phyloP scores from a whole-genome alignment of 106 monocot species.

The Posidonia australis region DNA sequence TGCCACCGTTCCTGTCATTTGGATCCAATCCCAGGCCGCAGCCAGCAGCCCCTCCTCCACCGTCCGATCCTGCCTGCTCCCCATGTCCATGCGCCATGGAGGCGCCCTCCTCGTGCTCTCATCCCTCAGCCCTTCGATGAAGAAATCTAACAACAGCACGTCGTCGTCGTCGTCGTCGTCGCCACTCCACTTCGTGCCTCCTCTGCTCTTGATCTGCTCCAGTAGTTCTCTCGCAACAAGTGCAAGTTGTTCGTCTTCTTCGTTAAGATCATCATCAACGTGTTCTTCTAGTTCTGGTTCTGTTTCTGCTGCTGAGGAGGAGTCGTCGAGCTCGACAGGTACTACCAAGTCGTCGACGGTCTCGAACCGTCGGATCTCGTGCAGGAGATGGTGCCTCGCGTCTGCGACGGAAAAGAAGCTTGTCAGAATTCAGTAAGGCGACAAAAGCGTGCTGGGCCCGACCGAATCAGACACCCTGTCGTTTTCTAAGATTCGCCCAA shows the following conservation, averaged over 20 bases:
- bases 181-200: background rate
- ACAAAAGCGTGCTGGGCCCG: background rate
- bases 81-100: background rate
- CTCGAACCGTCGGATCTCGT: slow-evolving; percentile 52
- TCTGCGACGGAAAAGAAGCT: slow-evolving; percentile 26
- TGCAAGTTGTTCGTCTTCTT: background rate
- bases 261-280: background rate
- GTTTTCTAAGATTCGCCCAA: background rate
- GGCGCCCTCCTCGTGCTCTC: no score
- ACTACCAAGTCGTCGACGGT: slow-evolving; percentile 18
- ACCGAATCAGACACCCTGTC: background rate
- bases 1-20: slow-evolving; percentile 2
- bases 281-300: background rate
- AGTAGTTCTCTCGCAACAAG: background rate
- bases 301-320: slow-evolving; percentile 4
- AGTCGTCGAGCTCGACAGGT: slow-evolving; percentile 22
- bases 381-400: slow-evolving; percentile 34
- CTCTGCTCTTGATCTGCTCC: background rate
- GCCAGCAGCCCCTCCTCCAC: slow-evolving; percentile 12
- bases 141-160: slow-evolving; percentile 47
- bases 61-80: background rate
- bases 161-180: slow-evolving; percentile 27
- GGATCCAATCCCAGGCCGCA: slow-evolving; percentile 30
- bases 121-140: slow-evolving; percentile 24
- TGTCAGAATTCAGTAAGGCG: background rate